A percentile compares a stretch with the other conserved stretches of the same genome.
These are phyloP conservation scores for Hericium coralloides DNA, from an alignment of 768 basidiomycete genomes.

Conservation along the genomic window DNA sequence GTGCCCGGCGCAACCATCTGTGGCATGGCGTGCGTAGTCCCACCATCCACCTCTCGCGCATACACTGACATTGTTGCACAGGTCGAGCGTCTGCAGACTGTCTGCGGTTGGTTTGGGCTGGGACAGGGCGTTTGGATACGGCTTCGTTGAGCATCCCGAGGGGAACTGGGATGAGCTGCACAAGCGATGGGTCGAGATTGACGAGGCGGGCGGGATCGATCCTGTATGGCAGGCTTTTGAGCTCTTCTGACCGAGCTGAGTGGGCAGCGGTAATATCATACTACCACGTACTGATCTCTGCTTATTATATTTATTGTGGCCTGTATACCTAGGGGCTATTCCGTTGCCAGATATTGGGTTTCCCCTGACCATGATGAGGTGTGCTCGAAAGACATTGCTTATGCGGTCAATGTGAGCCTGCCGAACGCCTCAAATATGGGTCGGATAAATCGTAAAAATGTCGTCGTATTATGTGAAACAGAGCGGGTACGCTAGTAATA, in stretches of 20 bases:
- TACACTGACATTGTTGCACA: constrained; percentile 16
- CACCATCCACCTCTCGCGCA: neutral
- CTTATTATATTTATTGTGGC: neutral
- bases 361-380: too few species aligned
- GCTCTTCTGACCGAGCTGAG: constrained; percentile 24
- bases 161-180: constrained; percentile 37
- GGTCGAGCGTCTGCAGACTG: constrained; percentile 53
- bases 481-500: too few species aligned
- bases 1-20: constrained; percentile 47
- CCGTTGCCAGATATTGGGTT: too few species aligned
- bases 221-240: constrained; percentile 57
- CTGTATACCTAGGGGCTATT: too few species aligned
- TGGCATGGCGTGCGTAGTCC: constrained; percentile 39
- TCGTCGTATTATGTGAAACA: too few species aligned
- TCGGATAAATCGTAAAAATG: too few species aligned
- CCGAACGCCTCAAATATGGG: too few species aligned
- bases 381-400: too few species aligned
- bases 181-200: constrained; percentile 60
- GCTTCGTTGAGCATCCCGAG: constrained; percentile 24
- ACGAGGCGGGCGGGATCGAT: constrained; percentile 41
- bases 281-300: neutral
- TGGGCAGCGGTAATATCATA: neutral
- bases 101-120: constrained; percentile 57
- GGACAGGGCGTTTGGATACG: constrained; percentile 50
- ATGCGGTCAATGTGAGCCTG: too few species aligned